A percentile compares a stretch with the other conserved stretches of the same genome.
Evolutionary conservation across 768 basidiomycete species (phyloP).

Genomic region (Boletus speciosus): DNA sequence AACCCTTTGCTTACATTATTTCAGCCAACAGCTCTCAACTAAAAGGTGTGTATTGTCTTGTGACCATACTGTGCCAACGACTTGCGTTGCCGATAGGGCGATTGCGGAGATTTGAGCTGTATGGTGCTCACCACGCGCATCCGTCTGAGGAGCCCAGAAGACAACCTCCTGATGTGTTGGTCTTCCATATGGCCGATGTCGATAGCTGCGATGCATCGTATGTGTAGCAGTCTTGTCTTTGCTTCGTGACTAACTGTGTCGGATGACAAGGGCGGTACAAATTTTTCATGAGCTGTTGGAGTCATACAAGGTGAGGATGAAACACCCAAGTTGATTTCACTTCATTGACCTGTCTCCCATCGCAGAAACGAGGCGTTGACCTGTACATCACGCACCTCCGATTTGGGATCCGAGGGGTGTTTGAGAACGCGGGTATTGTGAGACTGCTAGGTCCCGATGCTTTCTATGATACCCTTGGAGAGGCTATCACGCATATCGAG

Average conservation of each 20-base stretch:
- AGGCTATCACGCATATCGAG: slow-evolving; percentile 40
- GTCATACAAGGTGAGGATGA: slow-evolving; percentile 61
- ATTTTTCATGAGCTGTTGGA: slow-evolving; percentile 77
- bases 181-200: slow-evolving; percentile 93
- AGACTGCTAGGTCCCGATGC: slow-evolving; percentile 41
- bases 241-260: slow-evolving; percentile 2
- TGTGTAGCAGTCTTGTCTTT: slow-evolving; percentile 28
- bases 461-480: slow-evolving; percentile 42
- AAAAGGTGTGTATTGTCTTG: slow-evolving; percentile 49
- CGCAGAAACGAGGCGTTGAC: slow-evolving; percentile 41
- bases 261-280: slow-evolving; percentile 62
- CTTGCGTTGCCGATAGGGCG: slow-evolving; percentile 48
- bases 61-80: neutral
- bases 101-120: slow-evolving; percentile 80
- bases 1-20: neutral
- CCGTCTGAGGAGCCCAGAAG: slow-evolving; percentile 85
- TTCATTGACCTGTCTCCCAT: neutral
- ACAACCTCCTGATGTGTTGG: slow-evolving; percentile 69
- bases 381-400: slow-evolving; percentile 48
- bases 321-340: neutral
- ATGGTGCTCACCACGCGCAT: slow-evolving; percentile 75
- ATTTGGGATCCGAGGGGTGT: slow-evolving; percentile 32
- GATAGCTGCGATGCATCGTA: slow-evolving; percentile 90
- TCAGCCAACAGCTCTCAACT: slow-evolving; percentile 92
- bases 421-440: slow-evolving; percentile 44